Percentiles rank a stretch among this genome's conserved stretches.
These are phyloP conservation scores for Mortierella sp. DNA, from an alignment of 371 early-diverging fungal genomes.

Conservation along the genomic window DNA sequence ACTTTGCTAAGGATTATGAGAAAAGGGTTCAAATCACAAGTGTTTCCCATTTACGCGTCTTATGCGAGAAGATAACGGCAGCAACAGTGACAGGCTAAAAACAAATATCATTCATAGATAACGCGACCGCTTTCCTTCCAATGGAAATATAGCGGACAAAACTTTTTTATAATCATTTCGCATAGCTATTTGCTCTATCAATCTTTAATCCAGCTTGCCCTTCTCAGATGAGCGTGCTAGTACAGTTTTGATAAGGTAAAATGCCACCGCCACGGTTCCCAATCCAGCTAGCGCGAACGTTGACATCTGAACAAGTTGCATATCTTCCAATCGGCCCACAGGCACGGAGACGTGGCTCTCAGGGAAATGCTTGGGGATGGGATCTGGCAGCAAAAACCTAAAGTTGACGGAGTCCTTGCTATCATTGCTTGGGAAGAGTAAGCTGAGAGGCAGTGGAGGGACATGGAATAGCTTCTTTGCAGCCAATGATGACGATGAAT, in stretches of 20 bases:
- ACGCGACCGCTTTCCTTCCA: neutral
- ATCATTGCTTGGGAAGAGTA: constrained; percentile 29
- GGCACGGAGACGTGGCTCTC: constrained; percentile 39
- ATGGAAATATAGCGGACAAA: neutral
- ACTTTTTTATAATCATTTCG: neutral
- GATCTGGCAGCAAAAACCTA: constrained; percentile 44
- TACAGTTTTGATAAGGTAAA: constrained; percentile 27
- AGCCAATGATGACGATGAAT: constrained; percentile 3
- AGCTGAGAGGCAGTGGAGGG: constrained; percentile 33
- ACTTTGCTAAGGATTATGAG: no score
- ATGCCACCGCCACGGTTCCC: constrained; percentile 33
- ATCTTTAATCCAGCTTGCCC: constrained; percentile 38
- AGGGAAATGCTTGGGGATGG: constrained; percentile 41
- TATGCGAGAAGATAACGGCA: neutral
- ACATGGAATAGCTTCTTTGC: constrained; percentile 51
- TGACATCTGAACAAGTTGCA: constrained; percentile 29
- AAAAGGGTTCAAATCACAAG: no score
- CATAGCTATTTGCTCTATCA: neutral
- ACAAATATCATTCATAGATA: no score
- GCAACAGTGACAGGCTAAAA: neutral
- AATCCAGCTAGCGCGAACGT: constrained; percentile 47
- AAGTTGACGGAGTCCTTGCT: constrained; percentile 22
- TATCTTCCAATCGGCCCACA: constrained; percentile 46
- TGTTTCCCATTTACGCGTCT: neutral
- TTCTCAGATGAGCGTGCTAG: constrained; percentile 17